Percentiles rank a stretch among this genome's conserved stretches.
Evolutionary conservation across 2,329 filamentous ascomycete species (phyloP).

Genomic region (Claviceps spartinae): DNA sequence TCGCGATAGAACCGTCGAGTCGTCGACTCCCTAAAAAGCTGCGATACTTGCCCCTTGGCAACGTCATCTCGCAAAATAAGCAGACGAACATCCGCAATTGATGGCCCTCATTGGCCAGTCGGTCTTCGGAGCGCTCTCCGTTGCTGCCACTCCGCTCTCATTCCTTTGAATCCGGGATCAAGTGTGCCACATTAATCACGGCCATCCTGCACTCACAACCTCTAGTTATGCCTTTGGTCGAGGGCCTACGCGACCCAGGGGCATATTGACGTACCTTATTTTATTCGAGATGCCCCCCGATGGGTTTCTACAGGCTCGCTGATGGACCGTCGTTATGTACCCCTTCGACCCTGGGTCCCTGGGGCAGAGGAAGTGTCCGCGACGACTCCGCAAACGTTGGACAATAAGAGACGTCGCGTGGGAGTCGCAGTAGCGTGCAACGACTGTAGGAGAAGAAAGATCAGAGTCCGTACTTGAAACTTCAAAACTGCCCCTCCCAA

Average conservation of each 20-base stretch:
- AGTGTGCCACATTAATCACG: not conserved
- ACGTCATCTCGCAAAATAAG: not conserved
- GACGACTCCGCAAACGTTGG: not conserved
- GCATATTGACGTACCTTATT: not conserved
- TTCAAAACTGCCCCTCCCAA: too few species aligned
- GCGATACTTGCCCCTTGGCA: too few species aligned
- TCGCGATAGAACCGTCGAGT: too few species aligned
- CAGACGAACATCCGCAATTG: not conserved
- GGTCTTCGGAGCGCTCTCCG: not conserved
- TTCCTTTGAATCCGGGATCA: not conserved
- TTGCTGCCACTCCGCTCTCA: not conserved
- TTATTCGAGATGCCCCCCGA: too few species aligned
- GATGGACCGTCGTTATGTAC: slow-evolving; percentile 5
- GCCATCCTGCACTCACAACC: not conserved
- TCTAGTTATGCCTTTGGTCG: not conserved
- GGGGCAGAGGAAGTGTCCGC: not conserved
- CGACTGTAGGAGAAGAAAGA: slow-evolving; percentile 12
- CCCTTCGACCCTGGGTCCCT: slow-evolving; percentile 1
- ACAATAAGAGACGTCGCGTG: slow-evolving; percentile 11
- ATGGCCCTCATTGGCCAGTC: not conserved
- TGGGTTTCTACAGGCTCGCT: not conserved
- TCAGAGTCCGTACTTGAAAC: slow-evolving; percentile 8
- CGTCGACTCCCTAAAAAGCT: too few species aligned
- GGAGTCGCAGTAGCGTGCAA: slow-evolving; percentile 14
- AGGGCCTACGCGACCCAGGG: not conserved